These are phyloP conservation scores for Fusarium nanum DNA, from an alignment of 2,329 filamentous ascomycete species.

Conservation along the genomic window DNA sequence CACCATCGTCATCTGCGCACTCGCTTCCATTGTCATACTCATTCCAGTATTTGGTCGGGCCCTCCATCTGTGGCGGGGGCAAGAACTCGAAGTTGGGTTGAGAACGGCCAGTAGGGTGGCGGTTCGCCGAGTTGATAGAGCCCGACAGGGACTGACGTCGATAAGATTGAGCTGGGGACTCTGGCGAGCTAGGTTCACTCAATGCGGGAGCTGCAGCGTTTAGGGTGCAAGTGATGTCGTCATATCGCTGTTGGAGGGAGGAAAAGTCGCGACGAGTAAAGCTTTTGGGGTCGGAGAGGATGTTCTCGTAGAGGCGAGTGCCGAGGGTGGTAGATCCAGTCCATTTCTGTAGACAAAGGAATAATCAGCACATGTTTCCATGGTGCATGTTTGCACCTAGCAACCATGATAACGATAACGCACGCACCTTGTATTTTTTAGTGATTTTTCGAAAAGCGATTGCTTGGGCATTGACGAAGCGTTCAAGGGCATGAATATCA, in stretches of 20 bases:
- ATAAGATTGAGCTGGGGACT: slow-evolving; percentile 38
- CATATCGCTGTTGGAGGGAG: slow-evolving; percentile 62
- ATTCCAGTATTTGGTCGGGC: slow-evolving; percentile 76
- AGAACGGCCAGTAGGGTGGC: slow-evolving; percentile 39
- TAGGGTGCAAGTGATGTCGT: slow-evolving; percentile 61
- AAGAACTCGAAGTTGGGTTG: slow-evolving; percentile 49
- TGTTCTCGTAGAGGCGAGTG: slow-evolving; percentile 72
- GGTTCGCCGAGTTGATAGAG: slow-evolving; percentile 13
- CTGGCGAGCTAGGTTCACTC: slow-evolving; percentile 56
- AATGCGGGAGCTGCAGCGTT: slow-evolving; percentile 58
- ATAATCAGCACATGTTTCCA: not conserved
- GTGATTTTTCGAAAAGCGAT: slow-evolving; percentile 84
- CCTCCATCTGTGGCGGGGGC: slow-evolving; percentile 46
- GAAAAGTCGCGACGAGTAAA: slow-evolving; percentile 76
- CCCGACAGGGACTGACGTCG: slow-evolving; percentile 22
- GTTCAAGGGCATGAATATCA: slow-evolving; percentile 75
- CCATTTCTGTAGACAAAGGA: slow-evolving; percentile 72
- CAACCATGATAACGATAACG: not conserved
- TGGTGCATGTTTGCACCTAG: not conserved
- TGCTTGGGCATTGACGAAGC: slow-evolving; percentile 79
- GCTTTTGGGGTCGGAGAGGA: slow-evolving; percentile 75
- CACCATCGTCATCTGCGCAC: slow-evolving; percentile 63
- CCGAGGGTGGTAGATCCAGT: slow-evolving; percentile 76
- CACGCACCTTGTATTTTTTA: slow-evolving; percentile 77
- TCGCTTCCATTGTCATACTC: slow-evolving; percentile 88